These are phyloP conservation scores for Chimonanthus salicifolius DNA, from an alignment of 164 flowering plant species.

Conservation along the genomic window DNA sequence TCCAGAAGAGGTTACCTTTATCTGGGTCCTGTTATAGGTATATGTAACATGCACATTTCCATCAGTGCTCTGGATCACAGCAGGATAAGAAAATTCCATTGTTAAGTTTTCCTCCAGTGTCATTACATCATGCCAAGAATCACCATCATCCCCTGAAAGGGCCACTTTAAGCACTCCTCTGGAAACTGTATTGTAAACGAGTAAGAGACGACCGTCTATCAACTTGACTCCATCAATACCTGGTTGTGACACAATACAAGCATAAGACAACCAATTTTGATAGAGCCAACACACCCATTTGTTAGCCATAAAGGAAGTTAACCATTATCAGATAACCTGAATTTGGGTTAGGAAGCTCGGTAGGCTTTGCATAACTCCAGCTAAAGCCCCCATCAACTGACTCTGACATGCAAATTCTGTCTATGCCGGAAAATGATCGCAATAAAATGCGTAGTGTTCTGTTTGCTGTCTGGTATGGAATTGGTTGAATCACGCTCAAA, in stretches of 20 bases:
- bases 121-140: conserved; percentile 63
- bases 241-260: conserved; percentile 12
- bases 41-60: conserved; percentile 17
- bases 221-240: conserved; percentile 93
- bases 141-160: conserved; percentile 72
- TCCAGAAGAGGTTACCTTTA: conserved; percentile 10
- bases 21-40: conserved; percentile 22
- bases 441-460: conserved; percentile 68
- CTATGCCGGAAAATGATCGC: conserved; percentile 60
- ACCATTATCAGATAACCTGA: conserved; percentile 47
- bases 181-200: conserved; percentile 77
- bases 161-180: conserved; percentile 79
- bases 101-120: conserved; percentile 61
- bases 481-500: conserved; percentile 88
- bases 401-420: conserved; percentile 78
- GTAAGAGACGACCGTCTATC: conserved; percentile 61
- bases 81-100: conserved; percentile 96
- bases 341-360: conserved; percentile 82
- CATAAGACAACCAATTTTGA: background rate
- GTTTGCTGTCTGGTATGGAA: conserved; percentile 66
- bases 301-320: background rate
- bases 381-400: conserved; percentile 71
- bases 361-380: conserved; percentile 70
- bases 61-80: conserved; percentile 48
- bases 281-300: background rate